These are phyloP conservation scores for Lodderomyces oxycetoniae DNA, from an alignment of 1,139 yeast genomes.

Conservation along the genomic window DNA sequence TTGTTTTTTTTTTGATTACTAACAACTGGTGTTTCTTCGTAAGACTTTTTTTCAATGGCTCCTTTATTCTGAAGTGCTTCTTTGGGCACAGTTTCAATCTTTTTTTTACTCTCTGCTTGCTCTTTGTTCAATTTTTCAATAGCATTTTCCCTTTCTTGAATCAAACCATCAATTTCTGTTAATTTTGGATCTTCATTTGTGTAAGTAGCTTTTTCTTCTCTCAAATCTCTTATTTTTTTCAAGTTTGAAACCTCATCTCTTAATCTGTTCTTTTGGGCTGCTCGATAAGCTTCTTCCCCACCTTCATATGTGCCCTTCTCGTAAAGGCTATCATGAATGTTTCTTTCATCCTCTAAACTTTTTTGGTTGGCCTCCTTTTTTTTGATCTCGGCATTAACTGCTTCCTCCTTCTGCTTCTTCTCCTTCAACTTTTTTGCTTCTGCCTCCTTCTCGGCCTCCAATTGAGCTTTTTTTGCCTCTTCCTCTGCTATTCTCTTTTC, in stretches of 20 bases:
- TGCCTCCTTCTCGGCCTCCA: constrained; percentile 19
- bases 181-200: constrained; percentile 25
- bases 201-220: constrained; percentile 36
- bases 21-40: constrained; percentile 11
- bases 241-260: constrained; percentile 37
- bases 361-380: constrained; percentile 27
- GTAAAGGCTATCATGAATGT: constrained; percentile 5
- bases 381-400: constrained; percentile 21
- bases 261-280: constrained; percentile 31
- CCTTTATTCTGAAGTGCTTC: constrained; percentile 6
- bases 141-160: constrained; percentile 34
- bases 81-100: too few relatives aligned
- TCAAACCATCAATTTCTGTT: constrained; percentile 26
- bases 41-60: constrained; percentile 3
- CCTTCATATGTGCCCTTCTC: constrained; percentile 15
- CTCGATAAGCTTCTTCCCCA: constrained; percentile 34
- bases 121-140: constrained; percentile 29
- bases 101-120: constrained; percentile 3
- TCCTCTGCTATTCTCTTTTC: constrained; percentile 31
- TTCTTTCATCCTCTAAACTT: constrained; percentile 23
- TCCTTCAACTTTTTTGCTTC: constrained; percentile 18
- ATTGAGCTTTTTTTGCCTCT: constrained; percentile 31
- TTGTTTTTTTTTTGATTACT: constrained; percentile 5
- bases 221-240: constrained; percentile 34
- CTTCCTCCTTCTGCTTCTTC: constrained; percentile 18